Evolutionary conservation across 1,284 basidiomycete species (phyloP).

Genomic region (Neolentinus lepideus): DNA sequence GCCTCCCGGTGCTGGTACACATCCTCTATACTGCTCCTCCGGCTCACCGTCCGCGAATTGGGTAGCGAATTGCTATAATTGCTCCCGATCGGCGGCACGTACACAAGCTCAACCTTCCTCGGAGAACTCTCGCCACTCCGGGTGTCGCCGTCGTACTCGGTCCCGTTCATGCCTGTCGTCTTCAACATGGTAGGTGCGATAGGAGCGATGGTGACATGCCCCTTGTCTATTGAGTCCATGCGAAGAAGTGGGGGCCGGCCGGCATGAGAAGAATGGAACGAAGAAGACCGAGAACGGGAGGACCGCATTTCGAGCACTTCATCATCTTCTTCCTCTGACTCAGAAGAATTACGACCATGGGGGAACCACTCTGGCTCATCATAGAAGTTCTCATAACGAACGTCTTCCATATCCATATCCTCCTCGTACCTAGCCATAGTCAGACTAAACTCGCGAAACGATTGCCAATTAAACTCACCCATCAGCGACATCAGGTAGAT

Average conservation of each 20-base stretch:
- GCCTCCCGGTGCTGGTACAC: conserved; percentile 27
- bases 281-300: conserved; percentile 30
- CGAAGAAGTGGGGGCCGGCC: conserved; percentile 25
- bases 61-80: conserved; percentile 29
- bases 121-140: conserved; percentile 14
- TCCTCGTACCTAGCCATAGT: conserved; percentile 46
- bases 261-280: conserved; percentile 18
- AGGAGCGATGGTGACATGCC: conserved; percentile 85
- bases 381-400: conserved; percentile 27
- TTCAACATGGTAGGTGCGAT: conserved; percentile 94
- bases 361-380: conserved; percentile 18
- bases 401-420: conserved; percentile 40
- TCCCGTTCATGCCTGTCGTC: conserved; percentile 50
- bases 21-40: conserved; percentile 12
- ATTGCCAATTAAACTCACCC: conserved; percentile 39
- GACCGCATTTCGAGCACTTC: conserved; percentile 62
- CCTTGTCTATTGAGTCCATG: conserved; percentile 35
- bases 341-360: conserved; percentile 18
- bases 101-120: conserved; percentile 54
- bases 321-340: conserved; percentile 45
- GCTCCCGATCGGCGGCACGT: conserved; percentile 55
- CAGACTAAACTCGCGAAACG: background rate
- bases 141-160: conserved; percentile 13
- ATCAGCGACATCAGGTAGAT: conserved; percentile 31
- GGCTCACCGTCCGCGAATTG: conserved; percentile 10